Base-by-base conservation (phyloP, 441 rosid species). In the Pelargonium australe region DNA sequence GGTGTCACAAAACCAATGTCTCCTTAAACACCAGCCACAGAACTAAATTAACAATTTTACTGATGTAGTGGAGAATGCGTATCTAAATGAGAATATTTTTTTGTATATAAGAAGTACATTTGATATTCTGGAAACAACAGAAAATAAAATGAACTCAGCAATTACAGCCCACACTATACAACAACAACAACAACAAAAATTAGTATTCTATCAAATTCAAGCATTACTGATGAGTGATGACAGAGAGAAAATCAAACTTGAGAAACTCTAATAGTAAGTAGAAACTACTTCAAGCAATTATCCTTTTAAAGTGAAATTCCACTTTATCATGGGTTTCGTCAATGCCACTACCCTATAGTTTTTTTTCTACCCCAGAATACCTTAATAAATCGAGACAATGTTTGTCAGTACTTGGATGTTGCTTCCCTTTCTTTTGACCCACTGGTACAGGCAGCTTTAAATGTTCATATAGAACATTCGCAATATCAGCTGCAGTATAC, bases 341-440 rank as follows among this genome's bases (percentile, higher is more conserved):
- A 34, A 34, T 34, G 37, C 37, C 37, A 34, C 37, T 34, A 34
- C 37, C 37, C 37, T 34, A 4, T 34, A 34, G 6, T 34, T 34
- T 34, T 34, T 34, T 0, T 34, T 34, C 37, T 58, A 10, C 63
- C 47, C 64, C 64, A 41, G 25, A 68, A 63, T 87, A 95, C 99
- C 98, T 90, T 76, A 95, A 83, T 65, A 89, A 80, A 79, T 88
- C 96, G 83, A 95, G 82, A 80, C 91, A 89, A 65, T 95, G 92
- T 78, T 90, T 95, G 83, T 90, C 95, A 10, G 99, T 92, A 68
- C 99, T 95, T 6, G 90, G 96, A 82, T 95, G 98, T 72, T 79
- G 85, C 75, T 90, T 92, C 80, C 97, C 98, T 81, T 86, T 85
- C 69, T 68, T 69, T 23, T 75, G 78, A 66, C 76, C 80, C 77